Evolutionary conservation across 441 rosid genomes (phyloP).

Genomic region (Kokia cookei): DNA sequence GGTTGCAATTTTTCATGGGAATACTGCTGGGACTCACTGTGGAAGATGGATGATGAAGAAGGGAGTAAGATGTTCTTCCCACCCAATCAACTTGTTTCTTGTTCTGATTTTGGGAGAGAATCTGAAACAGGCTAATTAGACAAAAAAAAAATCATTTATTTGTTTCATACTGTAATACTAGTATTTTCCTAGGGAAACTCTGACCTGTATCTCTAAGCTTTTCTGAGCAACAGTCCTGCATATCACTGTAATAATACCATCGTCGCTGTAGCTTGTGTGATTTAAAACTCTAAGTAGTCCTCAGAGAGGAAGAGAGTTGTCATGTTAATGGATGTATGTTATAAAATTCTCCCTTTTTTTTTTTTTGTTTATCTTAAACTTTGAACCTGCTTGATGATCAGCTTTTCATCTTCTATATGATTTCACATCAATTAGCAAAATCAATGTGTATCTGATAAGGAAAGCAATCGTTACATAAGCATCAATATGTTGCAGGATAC

Average conservation of each 20-base stretch:
- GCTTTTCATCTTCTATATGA: too few species aligned
- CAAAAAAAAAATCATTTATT: constrained; percentile 36
- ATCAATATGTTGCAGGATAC: too few species aligned
- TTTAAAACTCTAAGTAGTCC: background rate
- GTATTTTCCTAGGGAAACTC: constrained; percentile 28
- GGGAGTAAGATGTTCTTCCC: constrained; percentile 44
- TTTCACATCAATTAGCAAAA: too few species aligned
- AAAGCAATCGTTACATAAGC: constrained; percentile 6
- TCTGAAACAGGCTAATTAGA: constrained; percentile 47
- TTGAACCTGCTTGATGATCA: too few species aligned
- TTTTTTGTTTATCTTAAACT: too few species aligned
- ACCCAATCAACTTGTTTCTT: constrained; percentile 29
- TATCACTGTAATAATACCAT: constrained; percentile 32
- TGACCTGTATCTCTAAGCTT: constrained; percentile 35
- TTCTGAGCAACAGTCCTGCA: constrained; percentile 20
- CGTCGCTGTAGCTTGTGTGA: constrained; percentile 22
- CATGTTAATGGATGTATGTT: background rate
- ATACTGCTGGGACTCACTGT: constrained; percentile 43
- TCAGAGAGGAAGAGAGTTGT: background rate
- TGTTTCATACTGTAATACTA: constrained; percentile 27
- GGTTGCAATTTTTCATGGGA: constrained; percentile 55
- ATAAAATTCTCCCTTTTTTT: too few species aligned
- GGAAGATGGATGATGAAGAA: constrained; percentile 64
- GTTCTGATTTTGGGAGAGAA: constrained; percentile 29
- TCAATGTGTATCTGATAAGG: too few species aligned